Evolutionary conservation across 192 early-diverging fungal genomes (phyloP).

Genomic region (Backusella macrospora): DNA sequence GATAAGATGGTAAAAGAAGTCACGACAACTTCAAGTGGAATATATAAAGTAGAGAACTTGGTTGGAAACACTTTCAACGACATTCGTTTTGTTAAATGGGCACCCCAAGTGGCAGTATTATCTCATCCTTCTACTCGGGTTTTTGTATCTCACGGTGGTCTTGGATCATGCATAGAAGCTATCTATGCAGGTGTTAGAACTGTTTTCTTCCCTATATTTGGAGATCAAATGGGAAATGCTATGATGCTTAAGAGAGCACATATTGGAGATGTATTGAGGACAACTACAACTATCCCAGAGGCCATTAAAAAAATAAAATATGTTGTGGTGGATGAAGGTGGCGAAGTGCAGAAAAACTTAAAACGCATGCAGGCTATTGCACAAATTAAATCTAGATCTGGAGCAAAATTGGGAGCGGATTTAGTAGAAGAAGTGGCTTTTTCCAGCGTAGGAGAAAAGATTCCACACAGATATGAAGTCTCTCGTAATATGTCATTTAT

Average conservation of each 20-base stretch:
- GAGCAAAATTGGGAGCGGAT: conserved; percentile 10
- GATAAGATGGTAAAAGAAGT: neutral
- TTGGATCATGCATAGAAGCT: conserved; percentile 31
- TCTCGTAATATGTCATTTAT: conserved; percentile 24
- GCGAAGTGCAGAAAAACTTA: neutral
- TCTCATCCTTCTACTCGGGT: conserved; percentile 25
- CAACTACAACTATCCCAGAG: neutral
- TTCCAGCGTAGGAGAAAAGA: neutral
- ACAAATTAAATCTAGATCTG: conserved; percentile 14
- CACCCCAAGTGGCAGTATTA: conserved; percentile 35
- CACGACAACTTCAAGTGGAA: neutral
- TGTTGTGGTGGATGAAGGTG: neutral
- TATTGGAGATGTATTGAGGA: neutral
- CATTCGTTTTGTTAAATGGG: conserved; percentile 18
- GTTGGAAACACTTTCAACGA: neutral
- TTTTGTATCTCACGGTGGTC: conserved; percentile 39
- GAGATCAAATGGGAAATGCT: conserved; percentile 29
- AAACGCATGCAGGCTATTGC: neutral
- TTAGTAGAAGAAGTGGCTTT: conserved; percentile 31
- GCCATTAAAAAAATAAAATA: neutral
- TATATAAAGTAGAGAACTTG: neutral
- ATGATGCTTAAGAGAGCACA: neutral
- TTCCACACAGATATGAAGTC: conserved; percentile 22
- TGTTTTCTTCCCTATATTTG: conserved; percentile 32
- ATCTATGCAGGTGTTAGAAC: conserved; percentile 26